Evolutionary conservation across 192 early-diverging fungal species (phyloP), one percentile per base, ranked within the genome.

Genomic region (Pilaira anomala): DNA sequence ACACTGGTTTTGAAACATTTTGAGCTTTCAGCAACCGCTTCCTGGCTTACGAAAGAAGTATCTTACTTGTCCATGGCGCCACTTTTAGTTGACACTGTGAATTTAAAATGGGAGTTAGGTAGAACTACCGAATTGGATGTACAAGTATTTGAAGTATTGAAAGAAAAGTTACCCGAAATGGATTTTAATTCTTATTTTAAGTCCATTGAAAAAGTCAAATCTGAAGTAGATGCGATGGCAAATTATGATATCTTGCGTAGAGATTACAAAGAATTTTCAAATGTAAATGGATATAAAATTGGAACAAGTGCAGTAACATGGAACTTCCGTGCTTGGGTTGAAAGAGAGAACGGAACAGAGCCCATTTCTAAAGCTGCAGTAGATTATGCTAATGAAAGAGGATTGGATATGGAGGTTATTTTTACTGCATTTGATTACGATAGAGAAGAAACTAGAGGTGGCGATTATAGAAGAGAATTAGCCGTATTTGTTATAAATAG

Each of bases 231-330:
- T 8, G 63, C 62, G 12, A 71, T 91, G 24, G 66, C 71, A 3
- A 65, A 48, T 29, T 56, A 54, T 29, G 82, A 89, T 57, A 67
- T 92, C 0, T 61, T 92, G 5, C 61, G 82, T 3, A 88, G 84
- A 59, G 90, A 92, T 73, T 92, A 91, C 74, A 92, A 92, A 66
- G 84, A 91, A 55, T 88, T 79, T 76, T 59, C 63, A 0, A 63
- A 76, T 7, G 62, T 50, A 2, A 50, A 76, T 49, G 62, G 57
- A 0, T 63, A 78, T 48, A 65, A 69, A 24, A 45, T 90, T 18
- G 90, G 90, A 1, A 88, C 91, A 50, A 79, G 77, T 40, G 78
- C 80, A 45, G 78, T 91, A 0, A 36, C 70, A 7, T 87, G 82
- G 67, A 63, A 71, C 26, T 49, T 91, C 18, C 30, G 62, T 18